Conservation (phyloP, 768 basidiomycete species). For the Lactarius hatsudake region DNA sequence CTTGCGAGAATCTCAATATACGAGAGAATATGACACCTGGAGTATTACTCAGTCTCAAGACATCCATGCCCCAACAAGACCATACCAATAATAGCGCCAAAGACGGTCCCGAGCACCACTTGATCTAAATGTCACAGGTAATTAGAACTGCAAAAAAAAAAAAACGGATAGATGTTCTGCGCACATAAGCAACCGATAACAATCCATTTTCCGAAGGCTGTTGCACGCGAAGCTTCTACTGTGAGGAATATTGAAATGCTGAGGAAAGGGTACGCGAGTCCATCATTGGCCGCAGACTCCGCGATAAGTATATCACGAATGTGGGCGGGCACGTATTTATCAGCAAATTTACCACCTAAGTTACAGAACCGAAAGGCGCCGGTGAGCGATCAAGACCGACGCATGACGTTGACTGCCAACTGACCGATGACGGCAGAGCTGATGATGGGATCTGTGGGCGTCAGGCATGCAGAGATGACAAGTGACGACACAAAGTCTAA, state of each 20-base stretch:
- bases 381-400: not conserved
- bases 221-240: conserved; percentile 56
- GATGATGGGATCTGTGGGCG: conserved; percentile 93
- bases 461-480: conserved; percentile 85
- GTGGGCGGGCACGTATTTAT: conserved; percentile 65
- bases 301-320: conserved; percentile 80
- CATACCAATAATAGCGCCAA: conserved; percentile 58
- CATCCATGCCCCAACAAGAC: not conserved
- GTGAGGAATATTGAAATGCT: conserved; percentile 83
- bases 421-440: conserved; percentile 77
- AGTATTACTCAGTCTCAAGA: not conserved
- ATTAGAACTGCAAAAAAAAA: not conserved
- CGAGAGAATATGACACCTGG: conserved; percentile 65
- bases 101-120: conserved; percentile 67
- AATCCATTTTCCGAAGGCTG: conserved; percentile 82
- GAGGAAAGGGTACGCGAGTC: conserved; percentile 91
- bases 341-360: conserved; percentile 74
- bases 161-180: conserved; percentile 28
- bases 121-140: conserved; percentile 53
- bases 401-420: conserved; percentile 23
- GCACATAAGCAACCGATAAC: conserved; percentile 79
- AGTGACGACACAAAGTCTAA: conserved; percentile 73
- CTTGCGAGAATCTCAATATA: conserved; percentile 68
- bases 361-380: not conserved
- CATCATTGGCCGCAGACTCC: conserved; percentile 95